Evolutionary conservation across 371 early-diverging fungal genomes (phyloP).

Genomic region (Mortierella sp.): DNA sequence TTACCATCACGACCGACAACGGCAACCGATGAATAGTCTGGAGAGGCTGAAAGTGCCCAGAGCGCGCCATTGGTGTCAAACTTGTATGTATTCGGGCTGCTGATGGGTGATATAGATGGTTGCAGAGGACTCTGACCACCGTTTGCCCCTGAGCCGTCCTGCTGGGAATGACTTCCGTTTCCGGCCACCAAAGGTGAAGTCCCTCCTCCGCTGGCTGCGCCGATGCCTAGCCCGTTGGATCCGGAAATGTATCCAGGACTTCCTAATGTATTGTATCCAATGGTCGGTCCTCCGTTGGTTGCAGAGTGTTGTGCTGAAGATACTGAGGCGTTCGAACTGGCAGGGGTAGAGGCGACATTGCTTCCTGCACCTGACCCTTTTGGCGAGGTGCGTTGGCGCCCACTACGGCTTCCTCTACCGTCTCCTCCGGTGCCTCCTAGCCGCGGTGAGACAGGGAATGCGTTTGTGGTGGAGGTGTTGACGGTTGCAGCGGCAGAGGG

Average conservation of each 20-base stretch:
- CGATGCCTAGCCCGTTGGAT: neutral
- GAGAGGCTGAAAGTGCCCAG: conserved; percentile 75
- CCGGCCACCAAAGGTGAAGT: neutral
- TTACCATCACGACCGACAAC: conserved; percentile 85
- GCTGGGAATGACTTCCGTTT: neutral
- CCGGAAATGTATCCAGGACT: neutral
- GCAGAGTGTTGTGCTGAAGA: neutral
- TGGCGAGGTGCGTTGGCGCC: conserved; percentile 39
- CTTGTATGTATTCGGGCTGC: conserved; percentile 23
- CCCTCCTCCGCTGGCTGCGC: neutral
- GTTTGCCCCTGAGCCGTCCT: neutral
- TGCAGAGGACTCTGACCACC: neutral
- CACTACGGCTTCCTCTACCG: conserved; percentile 3
- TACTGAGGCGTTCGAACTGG: neutral
- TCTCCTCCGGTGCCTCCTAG: conserved; percentile 16
- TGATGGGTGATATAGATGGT: neutral
- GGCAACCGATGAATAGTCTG: conserved; percentile 74
- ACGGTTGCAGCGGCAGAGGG: conserved; percentile 45
- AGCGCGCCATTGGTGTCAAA: conserved; percentile 67
- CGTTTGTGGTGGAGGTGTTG: conserved; percentile 39
- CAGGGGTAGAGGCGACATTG: neutral
- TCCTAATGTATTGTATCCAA: neutral
- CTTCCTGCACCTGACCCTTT: conserved; percentile 20
- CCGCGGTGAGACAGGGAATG: conserved; percentile 39
- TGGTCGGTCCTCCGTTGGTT: neutral